phyloP scores from a whole-genome alignment of 2,329 filamentous ascomycete genomes.

The Malbranchea zuffiana region DNA sequence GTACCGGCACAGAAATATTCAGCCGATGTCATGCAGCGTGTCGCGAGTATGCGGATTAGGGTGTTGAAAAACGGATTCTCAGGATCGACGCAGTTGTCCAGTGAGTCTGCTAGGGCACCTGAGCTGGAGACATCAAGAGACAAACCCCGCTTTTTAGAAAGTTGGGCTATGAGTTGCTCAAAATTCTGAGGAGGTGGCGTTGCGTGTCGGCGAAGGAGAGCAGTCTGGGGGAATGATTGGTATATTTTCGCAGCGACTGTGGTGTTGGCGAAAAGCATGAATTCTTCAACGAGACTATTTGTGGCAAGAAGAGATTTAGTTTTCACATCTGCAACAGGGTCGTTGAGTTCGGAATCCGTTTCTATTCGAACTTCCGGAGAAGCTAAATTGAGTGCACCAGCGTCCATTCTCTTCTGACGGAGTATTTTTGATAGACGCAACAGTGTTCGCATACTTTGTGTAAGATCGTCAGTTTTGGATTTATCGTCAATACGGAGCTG shows the following conservation, averaged over 20 bases:
- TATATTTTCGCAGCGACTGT: conserved; percentile 86
- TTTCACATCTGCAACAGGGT: conserved; percentile 82
- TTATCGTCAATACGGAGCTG: conserved; percentile 86
- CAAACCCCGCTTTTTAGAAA: conserved; percentile 73
- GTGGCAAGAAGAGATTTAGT: conserved; percentile 90
- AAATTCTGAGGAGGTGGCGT: conserved; percentile 94
- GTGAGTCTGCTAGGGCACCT: conserved; percentile 82
- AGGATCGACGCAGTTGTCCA: conserved; percentile 72
- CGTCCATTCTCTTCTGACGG: conserved; percentile 90
- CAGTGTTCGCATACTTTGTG: conserved; percentile 75
- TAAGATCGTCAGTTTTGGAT: conserved; percentile 79
- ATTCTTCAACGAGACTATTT: conserved; percentile 95
- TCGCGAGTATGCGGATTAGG: conserved; percentile 91
- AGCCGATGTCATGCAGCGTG: conserved; percentile 96
- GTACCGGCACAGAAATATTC: conserved; percentile 97
- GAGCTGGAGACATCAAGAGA: conserved; percentile 77
- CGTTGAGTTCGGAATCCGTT: conserved; percentile 87
- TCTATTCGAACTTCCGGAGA: conserved; percentile 97
- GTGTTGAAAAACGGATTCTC: conserved; percentile 96
- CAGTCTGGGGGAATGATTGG: conserved; percentile 85
- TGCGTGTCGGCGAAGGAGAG: conserved; percentile 81
- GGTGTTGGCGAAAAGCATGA: conserved; percentile 97
- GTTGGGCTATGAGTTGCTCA: conserved; percentile 81
- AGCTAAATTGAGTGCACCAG: conserved; percentile 85
- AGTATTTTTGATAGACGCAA: conserved; percentile 85